phyloP scores from a whole-genome alignment of 306 rosid species.

The Delonix regia region DNA sequence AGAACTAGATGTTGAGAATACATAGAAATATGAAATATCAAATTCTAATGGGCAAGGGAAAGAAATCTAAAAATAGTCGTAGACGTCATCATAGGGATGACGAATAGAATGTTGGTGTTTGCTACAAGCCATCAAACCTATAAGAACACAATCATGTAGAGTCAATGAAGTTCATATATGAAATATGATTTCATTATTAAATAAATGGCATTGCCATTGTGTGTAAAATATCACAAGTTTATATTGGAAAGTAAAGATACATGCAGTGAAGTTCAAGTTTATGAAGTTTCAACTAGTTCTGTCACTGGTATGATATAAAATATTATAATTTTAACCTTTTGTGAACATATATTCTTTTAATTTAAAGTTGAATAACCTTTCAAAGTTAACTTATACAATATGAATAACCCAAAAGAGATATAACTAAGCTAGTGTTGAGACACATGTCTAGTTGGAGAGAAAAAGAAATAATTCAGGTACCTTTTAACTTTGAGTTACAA shows the following conservation, averaged over 20 bases:
- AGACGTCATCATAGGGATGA: constrained; percentile 52
- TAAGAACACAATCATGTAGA: not conserved
- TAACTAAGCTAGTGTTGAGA: too few relatives aligned
- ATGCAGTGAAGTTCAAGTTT: not conserved
- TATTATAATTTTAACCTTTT: too few relatives aligned
- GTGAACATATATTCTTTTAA: too few relatives aligned
- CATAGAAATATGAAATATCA: constrained; percentile 88
- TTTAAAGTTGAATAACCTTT: too few relatives aligned
- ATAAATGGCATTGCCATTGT: not conserved
- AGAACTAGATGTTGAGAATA: constrained; percentile 83
- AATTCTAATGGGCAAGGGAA: constrained; percentile 69
- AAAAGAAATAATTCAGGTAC: too few relatives aligned
- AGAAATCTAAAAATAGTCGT: constrained; percentile 61
- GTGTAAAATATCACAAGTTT: not conserved
- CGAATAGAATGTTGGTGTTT: constrained; percentile 40
- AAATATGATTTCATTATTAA: not conserved
- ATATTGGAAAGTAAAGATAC: not conserved
- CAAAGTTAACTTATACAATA: too few relatives aligned
- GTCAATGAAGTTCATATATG: not conserved
- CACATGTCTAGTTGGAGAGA: too few relatives aligned
- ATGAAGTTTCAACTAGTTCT: too few relatives aligned
- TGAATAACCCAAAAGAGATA: too few relatives aligned
- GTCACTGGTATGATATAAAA: not conserved
- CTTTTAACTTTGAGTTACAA: too few relatives aligned
- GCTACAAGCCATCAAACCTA: not conserved